These are phyloP conservation scores for Pseudonectria buxi DNA, from an alignment of 2,329 filamentous ascomycete genomes.

Conservation along the genomic window DNA sequence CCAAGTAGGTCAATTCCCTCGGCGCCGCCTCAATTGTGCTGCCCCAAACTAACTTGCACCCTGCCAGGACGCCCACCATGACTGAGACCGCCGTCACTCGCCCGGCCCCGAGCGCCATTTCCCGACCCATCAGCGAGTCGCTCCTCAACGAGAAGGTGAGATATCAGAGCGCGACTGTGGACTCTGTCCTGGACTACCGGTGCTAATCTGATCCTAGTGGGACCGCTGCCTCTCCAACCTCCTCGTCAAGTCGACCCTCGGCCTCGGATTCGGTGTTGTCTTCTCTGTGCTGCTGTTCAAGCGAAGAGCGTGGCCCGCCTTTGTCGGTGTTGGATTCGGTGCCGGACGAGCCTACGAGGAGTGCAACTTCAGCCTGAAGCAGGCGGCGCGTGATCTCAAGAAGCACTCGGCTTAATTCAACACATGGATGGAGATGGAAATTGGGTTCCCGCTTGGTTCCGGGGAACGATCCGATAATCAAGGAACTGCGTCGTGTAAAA, in stretches of 20 bases:
- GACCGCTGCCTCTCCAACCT: constrained; percentile 97
- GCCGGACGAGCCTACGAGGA: constrained; percentile 96
- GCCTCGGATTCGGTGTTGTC: constrained; percentile 94
- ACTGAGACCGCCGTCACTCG: constrained; percentile 41
- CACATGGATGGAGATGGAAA: constrained; percentile 1
- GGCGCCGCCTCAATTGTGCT: background rate
- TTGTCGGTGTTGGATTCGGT: constrained; percentile 88
- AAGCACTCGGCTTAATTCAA: constrained; percentile 37
- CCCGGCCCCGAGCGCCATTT: constrained; percentile 56
- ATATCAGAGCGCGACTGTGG: constrained; percentile 3
- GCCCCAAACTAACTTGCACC: constrained; percentile 17
- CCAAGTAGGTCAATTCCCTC: constrained; percentile 19
- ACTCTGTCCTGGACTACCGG: background rate
- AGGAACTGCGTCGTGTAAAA: constrained; percentile 19
- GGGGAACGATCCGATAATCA: constrained; percentile 2
- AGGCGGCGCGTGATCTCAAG: constrained; percentile 52
- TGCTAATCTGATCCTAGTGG: constrained; percentile 58
- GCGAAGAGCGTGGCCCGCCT: constrained; percentile 96
- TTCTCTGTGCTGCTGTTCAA: constrained; percentile 98
- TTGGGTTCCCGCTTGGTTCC: constrained; percentile 2
- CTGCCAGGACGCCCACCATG: constrained; percentile 35
- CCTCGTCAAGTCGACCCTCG: constrained; percentile 92
- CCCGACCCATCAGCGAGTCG: constrained; percentile 91
- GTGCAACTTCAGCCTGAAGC: constrained; percentile 76
- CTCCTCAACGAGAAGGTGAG: constrained; percentile 97